Conservation (phyloP, 192 early-diverging fungal species). For the Backusella luteola region DNA sequence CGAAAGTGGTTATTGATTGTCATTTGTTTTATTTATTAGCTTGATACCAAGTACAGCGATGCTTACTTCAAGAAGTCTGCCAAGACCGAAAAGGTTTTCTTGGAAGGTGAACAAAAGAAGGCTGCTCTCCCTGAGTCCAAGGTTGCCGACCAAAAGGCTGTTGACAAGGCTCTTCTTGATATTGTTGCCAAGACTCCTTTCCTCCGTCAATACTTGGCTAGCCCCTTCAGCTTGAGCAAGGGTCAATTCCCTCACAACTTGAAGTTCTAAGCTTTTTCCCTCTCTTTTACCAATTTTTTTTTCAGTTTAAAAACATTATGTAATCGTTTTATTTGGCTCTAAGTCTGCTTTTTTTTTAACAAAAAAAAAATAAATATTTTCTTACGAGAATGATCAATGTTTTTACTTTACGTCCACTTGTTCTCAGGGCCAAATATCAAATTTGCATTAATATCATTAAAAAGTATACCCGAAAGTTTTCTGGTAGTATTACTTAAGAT, state of each 20-base stretch:
- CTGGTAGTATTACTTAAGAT: no score
- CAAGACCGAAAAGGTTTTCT: constrained; percentile 88
- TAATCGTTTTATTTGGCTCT: not conserved
- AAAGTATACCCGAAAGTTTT: no score
- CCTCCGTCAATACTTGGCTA: constrained; percentile 85
- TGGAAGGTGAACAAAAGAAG: constrained; percentile 75
- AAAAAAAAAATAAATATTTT: not conserved
- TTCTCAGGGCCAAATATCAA: no score
- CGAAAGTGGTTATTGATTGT: not conserved
- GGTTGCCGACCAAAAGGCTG: constrained; percentile 87
- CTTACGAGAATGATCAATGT: not conserved
- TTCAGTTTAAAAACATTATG: not conserved
- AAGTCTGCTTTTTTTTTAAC: not conserved
- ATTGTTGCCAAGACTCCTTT: constrained; percentile 83
- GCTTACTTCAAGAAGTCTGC: constrained; percentile 88
- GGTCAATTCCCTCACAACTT: constrained; percentile 95
- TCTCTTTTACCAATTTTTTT: not conserved
- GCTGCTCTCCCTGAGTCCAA: constrained; percentile 75
- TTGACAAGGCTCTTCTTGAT: constrained; percentile 83
- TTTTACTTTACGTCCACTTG: not conserved
- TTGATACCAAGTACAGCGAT: constrained; percentile 87
- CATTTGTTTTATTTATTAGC: constrained; percentile 16
- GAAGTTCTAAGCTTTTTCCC: constrained; percentile 78
- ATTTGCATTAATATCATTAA: no score
- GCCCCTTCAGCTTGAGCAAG: constrained; percentile 91